Evolutionary conservation across 768 basidiomycete genomes (phyloP).

Genomic region (Auricularia auricula-judae): DNA sequence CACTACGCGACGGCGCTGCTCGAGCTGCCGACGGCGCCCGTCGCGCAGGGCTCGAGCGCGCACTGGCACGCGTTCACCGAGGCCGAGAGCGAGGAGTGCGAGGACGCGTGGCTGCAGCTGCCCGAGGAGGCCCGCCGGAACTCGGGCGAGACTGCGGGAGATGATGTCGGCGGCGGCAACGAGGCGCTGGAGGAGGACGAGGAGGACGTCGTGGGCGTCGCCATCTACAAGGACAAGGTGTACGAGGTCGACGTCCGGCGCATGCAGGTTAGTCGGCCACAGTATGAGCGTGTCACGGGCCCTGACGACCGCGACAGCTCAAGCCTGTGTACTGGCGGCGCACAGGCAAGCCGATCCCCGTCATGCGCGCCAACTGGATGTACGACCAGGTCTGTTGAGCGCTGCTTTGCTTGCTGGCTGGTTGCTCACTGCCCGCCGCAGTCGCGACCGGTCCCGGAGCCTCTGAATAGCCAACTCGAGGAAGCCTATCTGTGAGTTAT

Average conservation of each 20-base stretch:
- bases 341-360: constrained; percentile 23
- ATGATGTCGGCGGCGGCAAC: neutral
- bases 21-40: constrained; percentile 13
- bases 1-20: constrained; percentile 6
- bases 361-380: constrained; percentile 29
- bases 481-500: constrained; percentile 17
- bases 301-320: constrained; percentile 10
- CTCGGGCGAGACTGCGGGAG: neutral
- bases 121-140: constrained; percentile 6
- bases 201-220: constrained; percentile 14
- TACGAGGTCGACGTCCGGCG: constrained; percentile 18
- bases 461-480: constrained; percentile 25
- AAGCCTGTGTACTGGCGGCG: constrained; percentile 30
- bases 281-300: neutral
- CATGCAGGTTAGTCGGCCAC: constrained; percentile 13
- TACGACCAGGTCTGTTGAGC: constrained; percentile 19
- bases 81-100: constrained; percentile 15
- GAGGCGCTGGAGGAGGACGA: constrained; percentile 8
- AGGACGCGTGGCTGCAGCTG: constrained; percentile 15
- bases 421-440: constrained; percentile 4
- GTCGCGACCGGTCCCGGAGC: constrained; percentile 25
- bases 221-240: constrained; percentile 15
- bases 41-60: constrained; percentile 3
- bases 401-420: neutral
- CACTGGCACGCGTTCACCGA: constrained; percentile 14